Evolutionary conservation across 805 yeast genomes (phyloP).

Genomic region (Metschnikowia cubensis): DNA sequence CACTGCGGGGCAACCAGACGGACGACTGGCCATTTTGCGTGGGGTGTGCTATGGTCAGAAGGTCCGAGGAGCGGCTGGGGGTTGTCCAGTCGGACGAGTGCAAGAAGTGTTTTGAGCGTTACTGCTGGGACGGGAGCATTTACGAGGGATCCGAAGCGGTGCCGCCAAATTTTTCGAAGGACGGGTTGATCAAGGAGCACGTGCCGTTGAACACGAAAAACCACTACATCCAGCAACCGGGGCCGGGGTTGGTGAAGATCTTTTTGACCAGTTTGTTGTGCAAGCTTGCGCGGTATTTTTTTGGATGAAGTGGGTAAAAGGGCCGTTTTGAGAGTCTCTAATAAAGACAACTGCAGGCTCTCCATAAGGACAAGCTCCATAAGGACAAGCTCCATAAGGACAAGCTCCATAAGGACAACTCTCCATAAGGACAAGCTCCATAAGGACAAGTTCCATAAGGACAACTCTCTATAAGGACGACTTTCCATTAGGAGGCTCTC

Average conservation of each 20-base stretch:
- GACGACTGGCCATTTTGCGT: slow-evolving; percentile 25
- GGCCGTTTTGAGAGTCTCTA: no score
- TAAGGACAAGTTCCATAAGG: no score
- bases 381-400: no score
- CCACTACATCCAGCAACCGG: slow-evolving; percentile 6
- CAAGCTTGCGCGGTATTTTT: background rate
- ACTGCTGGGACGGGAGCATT: slow-evolving; percentile 27
- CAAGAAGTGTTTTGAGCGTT: slow-evolving; percentile 20
- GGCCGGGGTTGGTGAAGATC: background rate
- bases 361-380: no score
- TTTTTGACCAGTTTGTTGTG: background rate
- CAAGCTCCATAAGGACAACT: no score
- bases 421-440: no score
- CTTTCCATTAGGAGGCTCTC: no score
- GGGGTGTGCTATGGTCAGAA: slow-evolving; percentile 27
- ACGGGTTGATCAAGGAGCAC: slow-evolving; percentile 27
- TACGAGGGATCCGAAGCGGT: slow-evolving; percentile 16
- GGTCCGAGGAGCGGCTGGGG: slow-evolving; percentile 24
- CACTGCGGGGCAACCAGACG: slow-evolving; percentile 31
- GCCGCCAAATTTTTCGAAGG: slow-evolving; percentile 27
- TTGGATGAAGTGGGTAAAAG: background rate
- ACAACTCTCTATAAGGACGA: no score
- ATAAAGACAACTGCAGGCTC: no score
- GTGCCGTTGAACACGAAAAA: slow-evolving; percentile 13
- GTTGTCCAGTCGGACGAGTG: slow-evolving; percentile 24